Evolutionary conservation across 805 yeast species (phyloP), one percentile per base, ranked within the genome.

Genomic region (Phaffomyces antillensis): DNA sequence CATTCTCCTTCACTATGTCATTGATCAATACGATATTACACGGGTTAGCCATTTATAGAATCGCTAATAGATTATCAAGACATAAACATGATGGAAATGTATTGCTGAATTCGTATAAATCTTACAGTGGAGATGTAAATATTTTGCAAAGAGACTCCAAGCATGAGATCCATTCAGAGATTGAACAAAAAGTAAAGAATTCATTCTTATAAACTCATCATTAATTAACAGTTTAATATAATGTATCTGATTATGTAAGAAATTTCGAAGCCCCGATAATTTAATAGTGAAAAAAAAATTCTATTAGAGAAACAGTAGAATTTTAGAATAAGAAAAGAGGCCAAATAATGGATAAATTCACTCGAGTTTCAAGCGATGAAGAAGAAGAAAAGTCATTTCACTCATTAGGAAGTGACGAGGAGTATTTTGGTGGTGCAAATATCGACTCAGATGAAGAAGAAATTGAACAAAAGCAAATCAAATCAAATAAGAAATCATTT

Each of bases 331-430:
- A 5, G 11, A 16, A n/a, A 12, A 33, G 3, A 34, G 9, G 5
- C 5, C 31, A 9, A 13, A 8, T 25, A 26, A 56, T 56, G 62
- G 60, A 55, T 26, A 51, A 51, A 40, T 50, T 55, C 20, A 28
- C 52, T 23, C 30, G 15, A 28, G 24, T 39, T 13, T 32, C 31
- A 5, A 48, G 47, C 30, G 56, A 53, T 1, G 42, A 36, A 13
- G 52, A 49, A 13, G 34, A 38, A 6, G 45, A 47, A 15, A 26
- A 39, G 5, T 20, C 18, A 23, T 39, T 40, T 25, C 43, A 44
- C 26, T 7, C 43, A 13, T 17, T 58, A 17, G 60, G 55, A 7
- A 51, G 56, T 7, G 61, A 58, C 42, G 61, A 58, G 40, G 61
- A 58, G 41, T 54, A 52, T 30, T 55, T 50, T 30, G 52, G 45